These are phyloP conservation scores for Acorus gramineus DNA, from an alignment of 106 monocot genomes.

Conservation along the genomic window DNA sequence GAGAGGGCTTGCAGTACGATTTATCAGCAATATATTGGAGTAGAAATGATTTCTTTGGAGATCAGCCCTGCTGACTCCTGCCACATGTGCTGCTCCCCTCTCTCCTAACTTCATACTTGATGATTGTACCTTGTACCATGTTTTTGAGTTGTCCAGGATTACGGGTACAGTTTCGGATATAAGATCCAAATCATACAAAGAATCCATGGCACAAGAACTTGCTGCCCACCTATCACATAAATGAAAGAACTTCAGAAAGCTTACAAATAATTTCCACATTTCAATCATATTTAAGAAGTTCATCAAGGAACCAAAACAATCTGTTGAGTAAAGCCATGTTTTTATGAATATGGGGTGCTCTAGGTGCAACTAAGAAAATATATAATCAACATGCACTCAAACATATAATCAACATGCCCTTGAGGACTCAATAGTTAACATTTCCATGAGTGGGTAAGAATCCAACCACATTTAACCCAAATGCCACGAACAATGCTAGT, in stretches of 20 bases:
- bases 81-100: constrained; percentile 39
- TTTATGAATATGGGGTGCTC: no score
- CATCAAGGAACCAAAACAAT: no score
- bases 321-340: no score
- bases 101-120: constrained; percentile 59
- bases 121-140: constrained; percentile 63
- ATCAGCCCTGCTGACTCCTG: constrained; percentile 42
- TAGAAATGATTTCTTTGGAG: constrained; percentile 45
- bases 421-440: no score
- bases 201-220: constrained; percentile 89
- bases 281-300: background rate
- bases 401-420: no score
- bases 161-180: constrained; percentile 72
- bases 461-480: no score
- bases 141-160: constrained; percentile 77
- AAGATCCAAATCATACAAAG: constrained; percentile 80
- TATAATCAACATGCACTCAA: no score
- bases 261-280: background rate
- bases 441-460: no score
- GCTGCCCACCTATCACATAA: constrained; percentile 61
- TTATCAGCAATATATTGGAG: constrained; percentile 67
- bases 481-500: no score
- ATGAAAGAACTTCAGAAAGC: background rate
- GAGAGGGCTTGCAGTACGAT: constrained; percentile 87
- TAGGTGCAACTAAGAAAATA: no score